Percentiles rank a stretch among this genome's conserved stretches.
These are phyloP conservation scores for Hypoxylon sp. DNA, from an alignment of 2,329 filamentous ascomycete species.

Conservation along the genomic window DNA sequence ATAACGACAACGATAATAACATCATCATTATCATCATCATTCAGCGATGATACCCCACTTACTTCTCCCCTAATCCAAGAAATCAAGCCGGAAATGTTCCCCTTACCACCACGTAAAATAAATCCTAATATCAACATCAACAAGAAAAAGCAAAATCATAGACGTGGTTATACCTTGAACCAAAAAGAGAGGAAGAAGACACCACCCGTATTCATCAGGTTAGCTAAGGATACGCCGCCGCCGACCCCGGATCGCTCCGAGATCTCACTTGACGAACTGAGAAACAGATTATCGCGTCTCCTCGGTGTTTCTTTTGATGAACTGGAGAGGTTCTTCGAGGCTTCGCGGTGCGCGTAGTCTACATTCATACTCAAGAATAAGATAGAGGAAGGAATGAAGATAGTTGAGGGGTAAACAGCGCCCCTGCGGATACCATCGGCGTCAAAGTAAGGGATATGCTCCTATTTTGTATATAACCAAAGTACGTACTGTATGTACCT, in stretches of 20 bases:
- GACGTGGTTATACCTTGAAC: background rate
- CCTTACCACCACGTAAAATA: slow-evolving; percentile 30
- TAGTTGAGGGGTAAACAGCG: background rate
- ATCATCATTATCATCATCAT: background rate
- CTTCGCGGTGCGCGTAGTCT: slow-evolving; percentile 32
- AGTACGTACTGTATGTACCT: background rate
- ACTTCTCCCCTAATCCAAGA: slow-evolving; percentile 2
- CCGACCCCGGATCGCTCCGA: slow-evolving; percentile 43
- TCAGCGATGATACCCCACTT: background rate
- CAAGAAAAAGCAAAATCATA: background rate
- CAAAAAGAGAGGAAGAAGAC: slow-evolving; percentile 16
- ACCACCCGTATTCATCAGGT: slow-evolving; percentile 11
- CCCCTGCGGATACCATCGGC: background rate
- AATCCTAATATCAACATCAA: background rate
- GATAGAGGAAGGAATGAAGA: background rate
- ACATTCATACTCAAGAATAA: background rate
- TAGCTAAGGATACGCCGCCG: slow-evolving; percentile 15
- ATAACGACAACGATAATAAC: slow-evolving; percentile 5
- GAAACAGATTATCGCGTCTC: slow-evolving; percentile 51
- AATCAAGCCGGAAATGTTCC: slow-evolving; percentile 32
- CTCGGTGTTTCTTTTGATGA: slow-evolving; percentile 53
- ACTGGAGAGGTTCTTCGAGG: slow-evolving; percentile 52
- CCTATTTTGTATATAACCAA: background rate
- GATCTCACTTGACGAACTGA: slow-evolving; percentile 54
- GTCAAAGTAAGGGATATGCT: background rate